Evolutionary conservation across 2,329 filamentous ascomycete genomes (phyloP).

Genomic region (Nakataea oryzae): DNA sequence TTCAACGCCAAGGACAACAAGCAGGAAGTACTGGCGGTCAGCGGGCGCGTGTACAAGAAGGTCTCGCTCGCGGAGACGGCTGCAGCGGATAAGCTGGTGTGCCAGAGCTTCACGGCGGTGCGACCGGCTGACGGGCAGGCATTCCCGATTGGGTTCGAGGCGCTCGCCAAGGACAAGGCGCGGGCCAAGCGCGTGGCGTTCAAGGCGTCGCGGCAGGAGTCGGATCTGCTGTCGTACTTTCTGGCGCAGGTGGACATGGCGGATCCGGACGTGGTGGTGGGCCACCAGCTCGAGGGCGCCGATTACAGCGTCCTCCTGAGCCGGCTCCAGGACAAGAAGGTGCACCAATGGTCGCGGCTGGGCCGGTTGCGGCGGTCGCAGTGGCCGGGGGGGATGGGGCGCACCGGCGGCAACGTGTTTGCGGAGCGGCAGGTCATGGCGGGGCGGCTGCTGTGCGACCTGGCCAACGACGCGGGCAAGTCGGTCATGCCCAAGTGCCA

Average conservation of each 20-base stretch:
- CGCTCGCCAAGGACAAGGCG: constrained; percentile 59
- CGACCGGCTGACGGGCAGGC: constrained; percentile 58
- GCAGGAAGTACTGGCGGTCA: constrained; percentile 88
- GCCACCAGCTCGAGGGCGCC: constrained; percentile 93
- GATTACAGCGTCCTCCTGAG: constrained; percentile 88
- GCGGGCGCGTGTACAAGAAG: constrained; percentile 86
- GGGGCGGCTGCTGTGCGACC: constrained; percentile 82
- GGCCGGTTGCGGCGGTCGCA: constrained; percentile 72
- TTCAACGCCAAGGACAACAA: constrained; percentile 92
- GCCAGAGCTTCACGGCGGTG: constrained; percentile 84
- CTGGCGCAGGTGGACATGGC: constrained; percentile 77
- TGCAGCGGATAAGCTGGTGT: constrained; percentile 77
- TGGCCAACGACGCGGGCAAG: constrained; percentile 94
- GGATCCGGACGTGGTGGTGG: constrained; percentile 88
- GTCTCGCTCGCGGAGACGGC: constrained; percentile 80
- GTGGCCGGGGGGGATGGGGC: constrained; percentile 83
- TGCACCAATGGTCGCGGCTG: constrained; percentile 87
- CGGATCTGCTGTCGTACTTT: constrained; percentile 78
- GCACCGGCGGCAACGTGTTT: constrained; percentile 82
- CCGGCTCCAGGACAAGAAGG: constrained; percentile 81
- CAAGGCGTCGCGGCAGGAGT: constrained; percentile 73
- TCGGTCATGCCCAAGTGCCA: constrained; percentile 96
- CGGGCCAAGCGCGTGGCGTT: constrained; percentile 50
- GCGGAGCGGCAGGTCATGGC: constrained; percentile 83
- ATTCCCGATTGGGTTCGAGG: constrained; percentile 83